Percentiles rank a stretch among this genome's conserved stretches.
Evolutionary conservation across 1,139 yeast genomes (phyloP).

Genomic region (Diutina ranongensis): DNA sequence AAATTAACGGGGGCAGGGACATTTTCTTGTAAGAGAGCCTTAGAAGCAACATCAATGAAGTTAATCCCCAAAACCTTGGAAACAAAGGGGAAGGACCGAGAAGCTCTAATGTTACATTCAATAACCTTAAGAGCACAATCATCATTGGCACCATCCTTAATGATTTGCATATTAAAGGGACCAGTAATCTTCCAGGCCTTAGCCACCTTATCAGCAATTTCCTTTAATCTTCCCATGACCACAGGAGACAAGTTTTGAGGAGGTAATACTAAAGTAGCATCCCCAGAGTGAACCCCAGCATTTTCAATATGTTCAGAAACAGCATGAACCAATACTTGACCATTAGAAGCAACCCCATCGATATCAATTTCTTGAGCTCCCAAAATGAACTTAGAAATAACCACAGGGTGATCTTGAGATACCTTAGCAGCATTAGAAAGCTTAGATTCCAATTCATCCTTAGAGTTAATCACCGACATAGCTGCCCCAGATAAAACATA

Average conservation of each 20-base stretch:
- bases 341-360: conserved; percentile 89
- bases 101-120: conserved; percentile 97
- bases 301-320: conserved; percentile 97
- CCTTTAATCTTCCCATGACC: conserved; percentile 54
- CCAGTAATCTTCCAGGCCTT: conserved; percentile 93
- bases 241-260: conserved; percentile 63
- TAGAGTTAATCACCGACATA: conserved; percentile 81
- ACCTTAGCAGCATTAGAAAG: conserved; percentile 83
- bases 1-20: conserved; percentile 62
- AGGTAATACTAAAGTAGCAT: conserved; percentile 89
- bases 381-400: conserved; percentile 87
- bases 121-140: conserved; percentile 74
- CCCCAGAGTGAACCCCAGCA: conserved; percentile 99
- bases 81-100: conserved; percentile 97
- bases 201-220: conserved; percentile 87
- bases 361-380: conserved; percentile 96
- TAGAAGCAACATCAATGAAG: conserved; percentile 89
- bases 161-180: conserved; percentile 97
- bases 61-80: conserved; percentile 91
- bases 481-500: conserved; percentile 98
- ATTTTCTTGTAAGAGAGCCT: conserved; percentile 66
- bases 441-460: conserved; percentile 69
- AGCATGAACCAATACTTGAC: conserved; percentile 85
- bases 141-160: conserved; percentile 48
- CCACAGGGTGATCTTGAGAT: conserved; percentile 94